Base-by-base conservation (phyloP, 805 yeast genomes). In the Yamadazyma philogaea region DNA sequence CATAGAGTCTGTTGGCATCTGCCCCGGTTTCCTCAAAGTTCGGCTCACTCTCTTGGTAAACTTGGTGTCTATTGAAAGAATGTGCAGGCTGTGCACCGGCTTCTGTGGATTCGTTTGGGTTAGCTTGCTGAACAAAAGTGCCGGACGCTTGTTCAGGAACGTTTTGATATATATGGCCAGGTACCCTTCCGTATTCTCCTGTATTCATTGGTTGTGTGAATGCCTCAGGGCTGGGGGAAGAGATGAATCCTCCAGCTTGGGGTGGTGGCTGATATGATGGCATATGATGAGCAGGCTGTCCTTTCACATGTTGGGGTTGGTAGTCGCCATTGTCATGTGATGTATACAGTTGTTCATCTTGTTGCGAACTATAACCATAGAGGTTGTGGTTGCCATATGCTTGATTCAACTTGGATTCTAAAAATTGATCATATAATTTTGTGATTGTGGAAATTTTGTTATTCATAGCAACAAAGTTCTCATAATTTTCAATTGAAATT, bases 361-460 rank as follows among this genome's bases (percentile, higher is more conserved):
- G 35, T 26, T 34, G 37, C n/a, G 39, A 40, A 19, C 34, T 31
- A n/a, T 49, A 33, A 22, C 34, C 28, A 12, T 49, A 33, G 16
- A 52, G 44, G 15, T 50, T 37, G 33, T 66, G 71, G 42, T 51
- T 57, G 6, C 63, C 61, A 50, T 66, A 68, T 1, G 72, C 74
- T 46, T 58, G 55, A 42, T 50, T 56, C 45, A 68, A 60, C 46
- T 67, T 66, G n/a, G 55, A 48, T 46, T 89, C 95, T 45, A 88
- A 68, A 38, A 84, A 72, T 46, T 76, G 77, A 58, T 88, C 95
- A 54, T 88, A 89, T n/a, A 84, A 68, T 47, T 84, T 75, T 55
- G 81, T 77, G 24, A 87, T 82, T 4, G 88, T 81, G 42, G 85
- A 82, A 42, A 89, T 75, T 54, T 89, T 87, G 37, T 84, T 77